Base-by-base conservation (phyloP, 2,329 filamentous ascomycete species). In the Nigrograna mackinnonii region DNA sequence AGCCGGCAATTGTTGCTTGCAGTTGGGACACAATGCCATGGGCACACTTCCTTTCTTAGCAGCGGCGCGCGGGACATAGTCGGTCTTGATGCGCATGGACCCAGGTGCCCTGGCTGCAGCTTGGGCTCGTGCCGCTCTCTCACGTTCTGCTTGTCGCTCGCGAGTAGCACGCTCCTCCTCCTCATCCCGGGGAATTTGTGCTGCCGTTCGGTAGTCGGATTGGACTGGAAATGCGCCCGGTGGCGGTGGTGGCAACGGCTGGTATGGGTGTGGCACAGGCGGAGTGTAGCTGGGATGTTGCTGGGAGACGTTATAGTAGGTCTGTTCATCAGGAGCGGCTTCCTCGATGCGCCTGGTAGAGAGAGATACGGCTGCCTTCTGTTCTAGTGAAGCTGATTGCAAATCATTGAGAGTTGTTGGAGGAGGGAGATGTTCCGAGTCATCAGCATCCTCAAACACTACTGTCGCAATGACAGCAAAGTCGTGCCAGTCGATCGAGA, bases 391-490 rank as follows among this genome's bases (percentile, higher is more conserved):
- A 21, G 91, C 90, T 48, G 91, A 95, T 67, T 97, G 91, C 14
- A 99, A 78, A 59, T 99, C 94, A 50, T 89, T 88, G 31, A 96
- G 83, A 4, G 87, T 91, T 4, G 90, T 94, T 1, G 94, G 94
- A 2, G 91, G 87, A 22, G 92, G 91, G 9, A 99, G 83, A 50
- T 94, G 86, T 26, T 85, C 83, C 50, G 88, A 82, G 54, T 96
- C 91, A 66, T 99, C 94, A 28, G 83, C 81, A 55, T 96, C 91
- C 44, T 84, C 91, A 68, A 99, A 99, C 13, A 90, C 78, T 40
- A 99, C 91, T 1, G 91, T 96, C 70, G 96, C 94, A 33, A 96
- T 91, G 16, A 99, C 87, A 22, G 92, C 86, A 58, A 99, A 99
- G 65, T 97, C 92, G 62, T 95, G 89, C 94, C 94, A 99, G 69